phyloP scores from a whole-genome alignment of 2,329 filamentous ascomycete genomes.

The Aspergillus neotritici region DNA sequence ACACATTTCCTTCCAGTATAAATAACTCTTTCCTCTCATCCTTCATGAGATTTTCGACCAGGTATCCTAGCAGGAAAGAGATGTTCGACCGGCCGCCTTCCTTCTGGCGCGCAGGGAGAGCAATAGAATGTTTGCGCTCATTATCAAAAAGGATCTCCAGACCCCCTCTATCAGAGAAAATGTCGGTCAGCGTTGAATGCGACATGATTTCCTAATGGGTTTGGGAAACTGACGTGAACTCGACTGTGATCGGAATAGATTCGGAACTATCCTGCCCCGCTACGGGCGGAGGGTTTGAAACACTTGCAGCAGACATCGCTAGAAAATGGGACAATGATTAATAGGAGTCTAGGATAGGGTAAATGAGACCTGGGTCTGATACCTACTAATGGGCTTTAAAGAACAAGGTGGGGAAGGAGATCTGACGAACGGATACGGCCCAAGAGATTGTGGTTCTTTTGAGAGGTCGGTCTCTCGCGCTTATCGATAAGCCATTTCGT shows the following conservation, averaged over 20 bases:
- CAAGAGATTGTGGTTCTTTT: slow-evolving; percentile 15
- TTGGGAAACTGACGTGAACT: slow-evolving; percentile 59
- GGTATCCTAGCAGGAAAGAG: slow-evolving; percentile 68
- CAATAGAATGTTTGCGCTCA: slow-evolving; percentile 65
- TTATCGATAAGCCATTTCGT: slow-evolving; percentile 36
- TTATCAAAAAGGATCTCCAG: slow-evolving; percentile 92
- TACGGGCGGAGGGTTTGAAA: slow-evolving; percentile 4
- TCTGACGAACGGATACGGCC: neutral
- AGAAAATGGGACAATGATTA: neutral
- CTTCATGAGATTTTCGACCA: slow-evolving; percentile 77
- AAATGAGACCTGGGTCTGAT: too few species aligned
- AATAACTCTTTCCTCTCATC: slow-evolving; percentile 84
- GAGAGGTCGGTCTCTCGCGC: slow-evolving; percentile 10
- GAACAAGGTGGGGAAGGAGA: neutral
- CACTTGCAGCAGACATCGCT: slow-evolving; percentile 6
- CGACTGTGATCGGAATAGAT: slow-evolving; percentile 59
- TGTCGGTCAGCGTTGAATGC: slow-evolving; percentile 4
- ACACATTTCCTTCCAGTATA: slow-evolving; percentile 82
- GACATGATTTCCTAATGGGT: neutral
- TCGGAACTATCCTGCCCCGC: slow-evolving; percentile 7
- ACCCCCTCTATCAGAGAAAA: slow-evolving; percentile 61
- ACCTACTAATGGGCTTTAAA: too few species aligned
- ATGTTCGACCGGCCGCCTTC: slow-evolving; percentile 62
- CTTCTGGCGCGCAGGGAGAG: slow-evolving; percentile 59
- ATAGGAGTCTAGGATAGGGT: too few species aligned